Evolutionary conservation across 2,329 filamentous ascomycete genomes (phyloP), one percentile per base, ranked within the genome.

Genomic region (Paraphoma sp.): DNA sequence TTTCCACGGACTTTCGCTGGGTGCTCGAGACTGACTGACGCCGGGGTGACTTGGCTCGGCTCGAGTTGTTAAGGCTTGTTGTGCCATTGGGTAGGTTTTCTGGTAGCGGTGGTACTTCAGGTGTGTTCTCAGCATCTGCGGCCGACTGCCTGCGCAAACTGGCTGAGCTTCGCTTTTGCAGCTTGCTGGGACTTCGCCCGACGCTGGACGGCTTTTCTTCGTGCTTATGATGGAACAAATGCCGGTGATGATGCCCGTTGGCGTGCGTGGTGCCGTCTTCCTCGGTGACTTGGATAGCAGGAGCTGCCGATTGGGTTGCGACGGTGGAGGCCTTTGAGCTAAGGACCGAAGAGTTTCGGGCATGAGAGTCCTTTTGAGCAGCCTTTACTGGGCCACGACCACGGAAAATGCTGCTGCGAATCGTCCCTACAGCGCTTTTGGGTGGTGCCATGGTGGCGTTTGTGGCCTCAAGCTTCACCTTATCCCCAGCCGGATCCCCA

Each of bases 401-500:
- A n/a, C 90, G 88, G 72, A 96, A 93, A 29, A 97, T 88, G 74
- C 90, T 95, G 28, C 89, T 88, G 64, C 86, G 87, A 40, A 89
- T 79, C 1, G 90, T 93, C 14, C 89, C 90, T 6, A 87, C 85
- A 6, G 92, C 71, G 56, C 76, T 81, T 57, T 81, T 81, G 0
- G 82, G 75, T 9, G 90, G 89, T 5, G 85, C 84, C 17, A 84
- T 80, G 17, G 81, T 68, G n/a, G 82, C 75, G 68, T 82, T 73
- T 61, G 63, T 74, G 57, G 70, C 80, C 65, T 64, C 74, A 58
- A 70, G 70, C 76, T 61, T 82, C 17, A 57, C 46, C 49, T 68
- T 68, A 6, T 71, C 69, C 10, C 62, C 52, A 28, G 64, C 78
- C 9, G 86, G 78, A 47, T 87, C 85, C 6, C 89, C 89, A 73